phyloP scores from a whole-genome alignment of 2,329 filamentous ascomycete species.

The Microsporum ferrugineum region DNA sequence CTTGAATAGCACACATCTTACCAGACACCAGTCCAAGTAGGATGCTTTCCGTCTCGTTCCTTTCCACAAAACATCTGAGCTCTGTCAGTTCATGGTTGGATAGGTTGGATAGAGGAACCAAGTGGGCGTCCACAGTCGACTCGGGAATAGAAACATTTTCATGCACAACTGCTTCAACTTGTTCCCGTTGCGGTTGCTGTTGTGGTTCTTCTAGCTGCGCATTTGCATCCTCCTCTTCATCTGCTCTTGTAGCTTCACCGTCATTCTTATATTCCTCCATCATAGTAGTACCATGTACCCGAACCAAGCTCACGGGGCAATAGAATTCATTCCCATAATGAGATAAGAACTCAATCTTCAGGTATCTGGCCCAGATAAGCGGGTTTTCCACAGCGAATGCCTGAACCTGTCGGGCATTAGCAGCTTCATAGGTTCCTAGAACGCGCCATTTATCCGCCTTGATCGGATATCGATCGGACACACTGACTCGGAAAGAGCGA shows the following conservation, averaged over 20 bases:
- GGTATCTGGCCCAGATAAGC: constrained; percentile 87
- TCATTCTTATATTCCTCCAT: constrained; percentile 91
- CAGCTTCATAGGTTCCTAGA: constrained; percentile 76
- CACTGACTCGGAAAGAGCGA: constrained; percentile 77
- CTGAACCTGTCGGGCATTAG: constrained; percentile 87
- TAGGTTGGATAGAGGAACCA: not conserved
- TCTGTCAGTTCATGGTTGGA: constrained; percentile 7
- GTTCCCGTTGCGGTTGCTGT: constrained; percentile 15
- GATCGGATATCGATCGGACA: constrained; percentile 87
- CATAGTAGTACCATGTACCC: constrained; percentile 86
- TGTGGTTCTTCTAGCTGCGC: constrained; percentile 18
- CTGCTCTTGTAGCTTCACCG: constrained; percentile 51
- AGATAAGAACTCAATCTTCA: constrained; percentile 80
- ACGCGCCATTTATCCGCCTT: constrained; percentile 87
- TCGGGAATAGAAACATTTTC: not conserved
- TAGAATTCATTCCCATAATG: constrained; percentile 97
- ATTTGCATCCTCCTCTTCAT: constrained; percentile 52
- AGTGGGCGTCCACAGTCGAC: not conserved
- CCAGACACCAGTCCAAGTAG: constrained; percentile 7
- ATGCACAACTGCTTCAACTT: not conserved
- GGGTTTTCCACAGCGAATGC: constrained; percentile 90
- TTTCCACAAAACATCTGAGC: constrained; percentile 9
- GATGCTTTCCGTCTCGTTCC: constrained; percentile 11
- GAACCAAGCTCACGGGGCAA: constrained; percentile 78
- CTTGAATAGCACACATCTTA: constrained; percentile 11